A percentile compares a stretch with the other conserved stretches of the same genome.
Conservation (phyloP, 106 monocot genomes). For the Triglochin maritima region DNA sequence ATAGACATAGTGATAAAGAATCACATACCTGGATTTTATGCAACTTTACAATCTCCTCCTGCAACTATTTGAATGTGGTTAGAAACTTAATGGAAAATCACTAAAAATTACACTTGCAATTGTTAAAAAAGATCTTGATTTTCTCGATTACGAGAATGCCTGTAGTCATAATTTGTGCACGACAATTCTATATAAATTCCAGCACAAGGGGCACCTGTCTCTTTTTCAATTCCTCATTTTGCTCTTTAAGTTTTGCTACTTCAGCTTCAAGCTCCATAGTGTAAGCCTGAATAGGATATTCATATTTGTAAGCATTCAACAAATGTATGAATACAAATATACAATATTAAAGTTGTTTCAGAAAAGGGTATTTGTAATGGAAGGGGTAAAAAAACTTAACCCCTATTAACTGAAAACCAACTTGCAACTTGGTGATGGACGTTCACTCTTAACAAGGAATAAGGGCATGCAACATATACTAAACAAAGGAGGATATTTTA, state of each 20-base stretch:
- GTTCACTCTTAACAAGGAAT: too few relatives aligned
- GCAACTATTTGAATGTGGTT: neutral
- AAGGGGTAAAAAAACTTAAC: too few relatives aligned
- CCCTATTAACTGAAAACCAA: too few relatives aligned
- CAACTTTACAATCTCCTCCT: neutral
- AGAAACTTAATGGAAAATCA: neutral
- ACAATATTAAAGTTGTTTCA: too few relatives aligned
- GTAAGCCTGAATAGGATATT: conserved; percentile 39
- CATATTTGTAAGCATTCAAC: neutral
- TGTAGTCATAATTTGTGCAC: too few relatives aligned
- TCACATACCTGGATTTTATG: neutral
- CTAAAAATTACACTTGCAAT: neutral
- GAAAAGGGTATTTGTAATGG: too few relatives aligned
- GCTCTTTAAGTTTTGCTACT: conserved; percentile 69
- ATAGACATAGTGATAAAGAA: neutral
- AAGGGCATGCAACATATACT: too few relatives aligned
- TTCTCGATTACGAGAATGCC: too few relatives aligned
- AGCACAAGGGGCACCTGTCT: conserved; percentile 46
- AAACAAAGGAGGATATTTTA: too few relatives aligned
- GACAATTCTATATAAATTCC: neutral
- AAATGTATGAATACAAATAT: neutral
- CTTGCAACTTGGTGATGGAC: too few relatives aligned
- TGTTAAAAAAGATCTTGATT: neutral
- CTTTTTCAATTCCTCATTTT: conserved; percentile 62
- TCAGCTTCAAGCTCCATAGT: conserved; percentile 78